Evolutionary conservation across 2,329 filamentous ascomycete genomes (phyloP).

Genomic region (Alternaria novae-zelandiae): DNA sequence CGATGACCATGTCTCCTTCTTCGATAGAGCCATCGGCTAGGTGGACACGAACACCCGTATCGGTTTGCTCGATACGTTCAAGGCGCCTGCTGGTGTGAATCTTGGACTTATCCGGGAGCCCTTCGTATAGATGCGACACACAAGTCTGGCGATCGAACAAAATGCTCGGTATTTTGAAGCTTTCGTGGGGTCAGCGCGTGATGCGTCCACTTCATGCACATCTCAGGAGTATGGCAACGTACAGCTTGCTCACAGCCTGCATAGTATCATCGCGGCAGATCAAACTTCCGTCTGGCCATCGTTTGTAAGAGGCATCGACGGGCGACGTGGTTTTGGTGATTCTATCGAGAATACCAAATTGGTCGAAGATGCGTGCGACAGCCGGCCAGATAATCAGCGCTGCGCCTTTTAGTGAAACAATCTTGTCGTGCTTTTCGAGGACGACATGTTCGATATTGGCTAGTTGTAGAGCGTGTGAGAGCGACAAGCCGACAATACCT

Average conservation of each 20-base stretch:
- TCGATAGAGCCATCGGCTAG: conserved; percentile 23
- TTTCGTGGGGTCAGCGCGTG: not conserved
- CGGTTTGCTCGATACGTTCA: conserved; percentile 19
- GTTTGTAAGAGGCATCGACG: conserved; percentile 6
- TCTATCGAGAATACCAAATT: conserved; percentile 25
- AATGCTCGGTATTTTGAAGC: conserved; percentile 12
- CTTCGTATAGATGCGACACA: conserved; percentile 26
- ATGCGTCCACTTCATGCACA: not conserved
- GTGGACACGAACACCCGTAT: conserved; percentile 18
- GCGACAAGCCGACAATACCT: conserved; percentile 24
- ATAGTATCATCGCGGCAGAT: not conserved
- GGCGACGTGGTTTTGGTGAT: conserved; percentile 15
- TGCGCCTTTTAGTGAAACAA: conserved; percentile 28
- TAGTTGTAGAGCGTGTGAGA: conserved; percentile 28
- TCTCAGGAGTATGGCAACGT: not conserved
- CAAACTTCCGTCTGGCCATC: conserved; percentile 24
- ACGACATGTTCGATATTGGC: conserved; percentile 32
- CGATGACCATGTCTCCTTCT: conserved; percentile 31
- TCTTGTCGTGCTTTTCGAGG: conserved; percentile 28
- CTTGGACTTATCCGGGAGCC: conserved; percentile 25
- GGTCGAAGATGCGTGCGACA: conserved; percentile 29
- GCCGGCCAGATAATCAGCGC: conserved; percentile 29
- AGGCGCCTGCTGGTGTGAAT: conserved; percentile 20
- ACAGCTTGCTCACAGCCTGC: conserved; percentile 1
- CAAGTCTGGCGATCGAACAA: conserved; percentile 26